Percentiles rank a stretch among this genome's conserved stretches.
phyloP scores from a whole-genome alignment of 257 asterid genomes.

The Solanum appendiculatum region DNA sequence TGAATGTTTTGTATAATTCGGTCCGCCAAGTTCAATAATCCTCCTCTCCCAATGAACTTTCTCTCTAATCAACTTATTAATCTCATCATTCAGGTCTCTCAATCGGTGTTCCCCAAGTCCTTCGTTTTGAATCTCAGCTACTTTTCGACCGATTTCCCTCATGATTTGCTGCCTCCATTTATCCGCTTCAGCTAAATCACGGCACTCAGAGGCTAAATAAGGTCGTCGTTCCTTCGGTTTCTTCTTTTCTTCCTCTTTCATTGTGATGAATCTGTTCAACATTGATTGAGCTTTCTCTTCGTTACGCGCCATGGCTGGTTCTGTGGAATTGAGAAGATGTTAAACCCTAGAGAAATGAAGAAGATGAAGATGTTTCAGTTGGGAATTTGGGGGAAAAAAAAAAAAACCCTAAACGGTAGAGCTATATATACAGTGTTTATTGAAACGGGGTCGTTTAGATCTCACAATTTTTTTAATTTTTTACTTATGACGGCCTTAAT shows the following conservation, averaged over 20 bases:
- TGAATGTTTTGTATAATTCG: constrained; percentile 50
- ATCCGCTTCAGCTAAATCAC: constrained; percentile 94
- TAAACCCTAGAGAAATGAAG: not conserved
- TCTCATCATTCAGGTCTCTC: constrained; percentile 89
- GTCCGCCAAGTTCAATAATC: constrained; percentile 86
- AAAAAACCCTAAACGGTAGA: not conserved
- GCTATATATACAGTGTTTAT: not conserved
- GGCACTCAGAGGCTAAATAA: constrained; percentile 89
- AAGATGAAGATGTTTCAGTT: not conserved
- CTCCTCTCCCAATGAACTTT: constrained; percentile 90
- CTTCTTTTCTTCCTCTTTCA: constrained; percentile 82
- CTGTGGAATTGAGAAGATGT: not conserved
- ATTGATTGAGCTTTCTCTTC: constrained; percentile 97
- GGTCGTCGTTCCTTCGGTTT: constrained; percentile 97
- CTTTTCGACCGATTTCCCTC: constrained; percentile 93
- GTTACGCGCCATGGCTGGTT: constrained; percentile 81
- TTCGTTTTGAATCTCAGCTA: constrained; percentile 88
- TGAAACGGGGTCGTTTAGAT: not conserved
- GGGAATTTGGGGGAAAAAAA: not conserved
- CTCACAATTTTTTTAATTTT: no score
- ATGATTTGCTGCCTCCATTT: constrained; percentile 96
- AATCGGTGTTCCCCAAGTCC: constrained; percentile 88
- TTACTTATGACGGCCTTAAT: no score
- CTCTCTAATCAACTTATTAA: constrained; percentile 85
- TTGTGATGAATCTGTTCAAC: constrained; percentile 80